These are phyloP conservation scores for Aureobasidium sp. DNA, from an alignment of 2,329 filamentous ascomycete species.

Conservation along the genomic window DNA sequence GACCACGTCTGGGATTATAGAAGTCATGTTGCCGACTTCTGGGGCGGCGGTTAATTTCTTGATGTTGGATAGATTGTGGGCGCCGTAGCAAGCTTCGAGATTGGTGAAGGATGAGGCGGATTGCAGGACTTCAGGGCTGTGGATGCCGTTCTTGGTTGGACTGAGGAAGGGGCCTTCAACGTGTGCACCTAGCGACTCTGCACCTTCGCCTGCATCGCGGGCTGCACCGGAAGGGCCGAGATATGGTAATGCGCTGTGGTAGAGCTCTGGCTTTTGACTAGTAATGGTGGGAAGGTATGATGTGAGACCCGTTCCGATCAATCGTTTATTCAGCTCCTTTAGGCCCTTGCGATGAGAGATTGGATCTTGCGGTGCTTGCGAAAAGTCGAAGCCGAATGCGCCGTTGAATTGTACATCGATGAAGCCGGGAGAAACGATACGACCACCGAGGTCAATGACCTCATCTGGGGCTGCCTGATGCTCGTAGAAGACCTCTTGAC, in stretches of 20 bases:
- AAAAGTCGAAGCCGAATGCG: slow-evolving; percentile 89
- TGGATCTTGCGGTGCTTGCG: slow-evolving; percentile 50
- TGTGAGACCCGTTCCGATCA: slow-evolving; percentile 75
- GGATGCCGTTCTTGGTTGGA: slow-evolving; percentile 76
- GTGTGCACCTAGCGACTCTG: slow-evolving; percentile 83
- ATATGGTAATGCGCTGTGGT: slow-evolving; percentile 70
- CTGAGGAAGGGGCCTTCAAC: slow-evolving; percentile 85
- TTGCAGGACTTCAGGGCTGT: slow-evolving; percentile 64
- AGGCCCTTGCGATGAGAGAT: slow-evolving; percentile 68
- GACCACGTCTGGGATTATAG: slow-evolving; percentile 59
- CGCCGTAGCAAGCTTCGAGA: slow-evolving; percentile 63
- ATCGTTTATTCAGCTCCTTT: slow-evolving; percentile 57
- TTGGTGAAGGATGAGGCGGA: slow-evolving; percentile 55
- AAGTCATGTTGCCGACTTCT: slow-evolving; percentile 63
- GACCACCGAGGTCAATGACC: slow-evolving; percentile 70
- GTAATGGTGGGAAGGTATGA: slow-evolving; percentile 81
- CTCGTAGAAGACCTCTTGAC: slow-evolving; percentile 57
- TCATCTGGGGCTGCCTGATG: slow-evolving; percentile 60
- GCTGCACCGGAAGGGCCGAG: slow-evolving; percentile 60
- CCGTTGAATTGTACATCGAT: slow-evolving; percentile 92
- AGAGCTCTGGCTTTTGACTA: slow-evolving; percentile 71
- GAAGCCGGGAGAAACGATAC: slow-evolving; percentile 75
- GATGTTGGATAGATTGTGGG: slow-evolving; percentile 56
- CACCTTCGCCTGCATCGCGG: slow-evolving; percentile 57
- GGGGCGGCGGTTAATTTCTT: slow-evolving; percentile 83